phyloP scores from a whole-genome alignment of 192 early-diverging fungal species.

The Haplosporangium gracile region DNA sequence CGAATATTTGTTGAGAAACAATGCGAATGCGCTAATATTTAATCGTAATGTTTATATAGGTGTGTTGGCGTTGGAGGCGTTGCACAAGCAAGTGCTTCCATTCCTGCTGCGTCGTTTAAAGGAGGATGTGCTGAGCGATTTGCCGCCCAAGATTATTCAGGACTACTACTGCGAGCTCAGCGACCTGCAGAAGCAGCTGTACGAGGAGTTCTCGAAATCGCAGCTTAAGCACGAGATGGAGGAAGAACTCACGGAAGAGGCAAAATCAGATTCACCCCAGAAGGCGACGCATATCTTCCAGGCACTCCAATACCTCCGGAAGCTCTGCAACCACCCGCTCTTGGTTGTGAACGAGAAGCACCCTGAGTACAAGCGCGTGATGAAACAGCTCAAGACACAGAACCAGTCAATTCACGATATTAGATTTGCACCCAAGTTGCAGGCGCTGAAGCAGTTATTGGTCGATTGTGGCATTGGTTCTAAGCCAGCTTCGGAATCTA shows the following conservation, averaged over 20 bases:
- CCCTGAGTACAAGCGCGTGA: slow-evolving; percentile 83
- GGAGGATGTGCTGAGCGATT: slow-evolving; percentile 95
- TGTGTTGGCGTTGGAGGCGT: slow-evolving; percentile 89
- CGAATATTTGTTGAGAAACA: not conserved
- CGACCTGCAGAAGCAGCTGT: slow-evolving; percentile 88
- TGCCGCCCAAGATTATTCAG: slow-evolving; percentile 99
- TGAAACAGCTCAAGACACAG: slow-evolving; percentile 66
- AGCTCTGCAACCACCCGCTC: slow-evolving; percentile 96
- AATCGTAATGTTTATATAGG: slow-evolving; percentile 51
- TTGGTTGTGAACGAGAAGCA: slow-evolving; percentile 91
- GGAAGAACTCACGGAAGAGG: slow-evolving; percentile 61
- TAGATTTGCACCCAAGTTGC: slow-evolving; percentile 89
- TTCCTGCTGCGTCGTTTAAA: slow-evolving; percentile 97
- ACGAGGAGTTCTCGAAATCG: slow-evolving; percentile 93
- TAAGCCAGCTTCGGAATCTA: slow-evolving; percentile 65
- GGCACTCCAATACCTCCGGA: slow-evolving; percentile 95
- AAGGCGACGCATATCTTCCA: slow-evolving; percentile 94
- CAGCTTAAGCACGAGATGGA: slow-evolving; percentile 66
- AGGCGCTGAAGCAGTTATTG: slow-evolving; percentile 91
- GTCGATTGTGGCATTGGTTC: slow-evolving; percentile 95
- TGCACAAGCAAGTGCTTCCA: slow-evolving; percentile 97
- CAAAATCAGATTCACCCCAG: slow-evolving; percentile 46
- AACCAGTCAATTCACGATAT: slow-evolving; percentile 78
- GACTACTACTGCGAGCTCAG: slow-evolving; percentile 98
- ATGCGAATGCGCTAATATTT: not conserved